Evolutionary conservation across 169 alveolate species (phyloP), one percentile per base, ranked within the genome.

Genomic region (Plasmodium cynomolgi): DNA sequence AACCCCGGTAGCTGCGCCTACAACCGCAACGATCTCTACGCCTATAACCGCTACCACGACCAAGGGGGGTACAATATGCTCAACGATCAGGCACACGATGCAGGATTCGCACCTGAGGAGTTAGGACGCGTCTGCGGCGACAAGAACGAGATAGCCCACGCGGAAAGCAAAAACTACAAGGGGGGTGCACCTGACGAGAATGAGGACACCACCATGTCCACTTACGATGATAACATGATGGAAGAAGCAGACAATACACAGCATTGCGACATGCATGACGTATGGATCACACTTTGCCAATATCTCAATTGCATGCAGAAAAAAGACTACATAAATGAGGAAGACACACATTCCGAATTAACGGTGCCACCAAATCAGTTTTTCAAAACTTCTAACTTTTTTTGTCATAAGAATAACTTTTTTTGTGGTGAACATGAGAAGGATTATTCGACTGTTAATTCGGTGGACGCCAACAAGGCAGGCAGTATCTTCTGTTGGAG

Each of bases 191-290:
- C 34, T 20, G 56, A 75, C 26, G 83, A 26, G 15, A 39, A 75
- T 26, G 5, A 75, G 11, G 83, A 37, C 26, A 39, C 26, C 15
- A 75, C 47, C 31, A 41, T n/a, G 34, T 33, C 56, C 26, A 75
- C 47, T 0, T 7, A 75, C 8, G 83, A 75, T 33, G 83, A 75
- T n/a, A 39, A 75, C 29, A 33, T 20, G 68, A 75, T 37, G n/a
- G 83, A 75, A 75, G 83, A 75, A 75, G 83, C 26, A 75, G 83
- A 31, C 29, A 39, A 62, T 31, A 62, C 29, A 20, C 75, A 62
- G 75, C 75, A 23, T 7, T 85, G 93, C 68, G 85, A 85, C 71
- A 39, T 75, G 85, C 74, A 85, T 23, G 86, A 74, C 34, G 31
- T 47, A 47, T 85, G 58, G 41, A 31, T 47, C 39, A 47, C 58